These are phyloP conservation scores for Eimeria praecox DNA, from an alignment of 169 alveolate species.

Conservation along the genomic window DNA sequence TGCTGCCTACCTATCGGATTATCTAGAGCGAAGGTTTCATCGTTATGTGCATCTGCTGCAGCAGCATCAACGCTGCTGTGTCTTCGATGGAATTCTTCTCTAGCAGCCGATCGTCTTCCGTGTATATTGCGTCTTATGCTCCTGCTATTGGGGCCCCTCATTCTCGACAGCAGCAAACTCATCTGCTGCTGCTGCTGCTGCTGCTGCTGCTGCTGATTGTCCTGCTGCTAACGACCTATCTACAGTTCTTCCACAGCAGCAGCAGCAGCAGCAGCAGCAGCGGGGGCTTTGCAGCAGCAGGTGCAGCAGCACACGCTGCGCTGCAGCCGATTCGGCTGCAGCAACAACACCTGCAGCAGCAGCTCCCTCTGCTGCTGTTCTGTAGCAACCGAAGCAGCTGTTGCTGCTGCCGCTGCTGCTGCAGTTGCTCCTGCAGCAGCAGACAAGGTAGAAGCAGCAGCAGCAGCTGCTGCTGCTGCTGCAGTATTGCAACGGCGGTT, in stretches of 20 bases:
- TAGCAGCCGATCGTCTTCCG: background rate
- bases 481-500: too few species aligned
- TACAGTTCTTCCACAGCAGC: background rate
- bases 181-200: background rate
- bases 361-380: background rate
- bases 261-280: background rate
- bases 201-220: background rate
- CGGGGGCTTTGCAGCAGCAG: too few species aligned
- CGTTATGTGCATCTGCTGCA: constrained; percentile 59
- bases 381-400: background rate
- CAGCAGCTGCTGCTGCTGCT: background rate
- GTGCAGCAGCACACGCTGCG: constrained; percentile 22
- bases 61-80: constrained; percentile 16
- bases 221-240: background rate
- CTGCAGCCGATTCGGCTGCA: constrained; percentile 40
- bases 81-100: background rate
- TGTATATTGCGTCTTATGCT: background rate
- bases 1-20: constrained; percentile 32
- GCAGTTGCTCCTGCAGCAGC: background rate
- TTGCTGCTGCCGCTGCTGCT: constrained; percentile 11
- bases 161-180: background rate
- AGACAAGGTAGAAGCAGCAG: background rate
- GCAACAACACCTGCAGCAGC: constrained; percentile 44
- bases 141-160: background rate
- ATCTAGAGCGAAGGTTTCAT: constrained; percentile 12